Conservation (phyloP, 257 asterid species). For the Linaria vulgaris region DNA sequence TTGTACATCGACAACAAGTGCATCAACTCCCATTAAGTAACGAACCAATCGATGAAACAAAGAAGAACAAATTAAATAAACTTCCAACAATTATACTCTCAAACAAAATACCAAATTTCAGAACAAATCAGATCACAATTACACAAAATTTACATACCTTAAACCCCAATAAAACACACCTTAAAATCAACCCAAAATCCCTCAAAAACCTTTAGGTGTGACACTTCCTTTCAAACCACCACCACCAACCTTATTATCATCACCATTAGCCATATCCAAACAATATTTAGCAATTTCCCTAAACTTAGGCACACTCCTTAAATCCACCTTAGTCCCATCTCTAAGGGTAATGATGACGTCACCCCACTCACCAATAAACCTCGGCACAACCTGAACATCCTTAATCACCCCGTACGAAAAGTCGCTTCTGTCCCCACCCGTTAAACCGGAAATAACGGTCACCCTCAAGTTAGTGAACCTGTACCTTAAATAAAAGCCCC, state of each 20-base stretch:
- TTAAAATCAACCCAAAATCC: too few relatives aligned
- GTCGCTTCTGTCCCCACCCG: conserved; percentile 89
- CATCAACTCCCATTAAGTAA: too few relatives aligned
- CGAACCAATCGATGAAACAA: too few relatives aligned
- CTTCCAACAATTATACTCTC: too few relatives aligned
- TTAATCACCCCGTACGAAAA: conserved; percentile 73
- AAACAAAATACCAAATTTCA: neutral
- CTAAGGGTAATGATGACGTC: conserved; percentile 79
- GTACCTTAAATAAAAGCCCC: conserved; percentile 82
- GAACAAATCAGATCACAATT: too few relatives aligned
- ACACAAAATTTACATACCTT: conserved; percentile 18
- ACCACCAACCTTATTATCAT: conserved; percentile 46
- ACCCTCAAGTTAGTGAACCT: conserved; percentile 80
- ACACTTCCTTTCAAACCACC: conserved; percentile 44
- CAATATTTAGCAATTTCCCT: conserved; percentile 93
- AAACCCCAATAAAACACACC: neutral
- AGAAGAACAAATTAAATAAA: conserved; percentile 3
- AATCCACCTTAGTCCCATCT: conserved; percentile 87
- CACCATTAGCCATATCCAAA: conserved; percentile 76
- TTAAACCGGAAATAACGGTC: conserved; percentile 84
- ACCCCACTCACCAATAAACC: conserved; percentile 97
- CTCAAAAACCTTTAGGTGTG: conserved; percentile 72
- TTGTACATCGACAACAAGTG: too few relatives aligned
- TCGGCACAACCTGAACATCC: conserved; percentile 92
- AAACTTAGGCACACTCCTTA: conserved; percentile 93